Evolutionary conservation across 139 green algal genomes (phyloP).

Genomic region (Zygnema circumcarinatum): DNA sequence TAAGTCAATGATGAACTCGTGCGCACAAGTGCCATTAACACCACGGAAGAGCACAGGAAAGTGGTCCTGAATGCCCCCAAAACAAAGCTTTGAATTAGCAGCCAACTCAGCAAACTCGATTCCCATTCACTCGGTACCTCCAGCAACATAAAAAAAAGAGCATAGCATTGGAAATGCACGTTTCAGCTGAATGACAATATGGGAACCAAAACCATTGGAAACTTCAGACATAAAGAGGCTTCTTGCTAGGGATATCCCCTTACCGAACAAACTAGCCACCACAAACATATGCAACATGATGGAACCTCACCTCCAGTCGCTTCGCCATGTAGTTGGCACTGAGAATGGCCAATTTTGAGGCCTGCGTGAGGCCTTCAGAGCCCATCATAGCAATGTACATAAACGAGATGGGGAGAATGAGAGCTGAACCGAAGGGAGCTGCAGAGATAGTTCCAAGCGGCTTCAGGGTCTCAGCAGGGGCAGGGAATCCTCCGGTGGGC

Average conservation of each 20-base stretch:
- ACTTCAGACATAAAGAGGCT: too few relatives aligned
- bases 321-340: constrained; percentile 99
- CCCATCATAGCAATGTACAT: constrained; percentile 99
- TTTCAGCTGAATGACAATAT: too few relatives aligned
- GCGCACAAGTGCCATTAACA: constrained; percentile 90
- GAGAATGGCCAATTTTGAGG: constrained; percentile 86
- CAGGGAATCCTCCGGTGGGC: constrained; percentile 79
- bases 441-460: constrained; percentile 92
- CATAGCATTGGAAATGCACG: too few relatives aligned
- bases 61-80: constrained; percentile 43
- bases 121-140: too few relatives aligned
- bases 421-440: constrained; percentile 78
- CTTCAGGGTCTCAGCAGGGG: constrained; percentile 60
- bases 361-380: constrained; percentile 81
- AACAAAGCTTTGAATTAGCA: constrained; percentile 9
- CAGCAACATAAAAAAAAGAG: too few relatives aligned
- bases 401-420: constrained; percentile 97
- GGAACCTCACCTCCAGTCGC: constrained; percentile 69
- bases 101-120: too few relatives aligned
- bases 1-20: constrained; percentile 99
- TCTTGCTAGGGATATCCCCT: too few relatives aligned
- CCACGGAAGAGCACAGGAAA: constrained; percentile 71
- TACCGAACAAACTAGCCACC: too few relatives aligned
- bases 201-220: too few relatives aligned
- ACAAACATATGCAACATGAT: too few relatives aligned